phyloP scores from a whole-genome alignment of 768 basidiomycete species.

The Suillus luteus region DNA sequence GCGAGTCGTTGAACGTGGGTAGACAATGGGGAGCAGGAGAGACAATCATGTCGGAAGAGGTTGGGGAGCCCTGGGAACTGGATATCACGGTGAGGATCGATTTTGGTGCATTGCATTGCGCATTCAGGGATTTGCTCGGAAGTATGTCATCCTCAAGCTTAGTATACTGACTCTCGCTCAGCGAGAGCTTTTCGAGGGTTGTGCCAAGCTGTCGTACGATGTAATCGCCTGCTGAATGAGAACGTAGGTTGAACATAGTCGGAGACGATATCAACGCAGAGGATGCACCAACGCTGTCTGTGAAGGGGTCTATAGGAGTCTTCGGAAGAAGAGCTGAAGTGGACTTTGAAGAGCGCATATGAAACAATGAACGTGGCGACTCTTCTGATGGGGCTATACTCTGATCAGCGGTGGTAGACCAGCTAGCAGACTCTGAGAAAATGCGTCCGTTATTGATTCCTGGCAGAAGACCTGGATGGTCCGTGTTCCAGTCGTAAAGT shows the following conservation, averaged over 20 bases:
- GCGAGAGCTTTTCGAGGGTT: conserved; percentile 3
- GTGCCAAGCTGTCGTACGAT: neutral
- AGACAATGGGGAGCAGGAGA: conserved; percentile 1
- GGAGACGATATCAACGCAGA: neutral
- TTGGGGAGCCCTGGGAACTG: neutral
- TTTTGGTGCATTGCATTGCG: neutral
- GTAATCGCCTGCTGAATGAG: conserved; percentile 3
- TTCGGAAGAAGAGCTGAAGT: neutral
- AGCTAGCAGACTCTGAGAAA: neutral
- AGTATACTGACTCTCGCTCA: neutral
- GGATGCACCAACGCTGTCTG: neutral
- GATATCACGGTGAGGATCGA: neutral
- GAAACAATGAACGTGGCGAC: neutral
- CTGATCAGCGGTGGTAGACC: neutral
- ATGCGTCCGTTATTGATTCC: neutral
- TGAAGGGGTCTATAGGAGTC: neutral
- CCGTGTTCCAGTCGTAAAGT: neutral
- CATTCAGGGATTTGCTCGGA: neutral
- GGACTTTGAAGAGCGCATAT: neutral
- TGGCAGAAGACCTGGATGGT: neutral
- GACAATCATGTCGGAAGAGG: neutral
- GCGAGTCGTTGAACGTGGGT: neutral
- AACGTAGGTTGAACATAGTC: neutral
- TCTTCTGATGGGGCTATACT: neutral
- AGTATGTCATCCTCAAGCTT: neutral